Evolutionary conservation across 139 green algal species (phyloP).

Genomic region (Desmodesmus armatus): DNA sequence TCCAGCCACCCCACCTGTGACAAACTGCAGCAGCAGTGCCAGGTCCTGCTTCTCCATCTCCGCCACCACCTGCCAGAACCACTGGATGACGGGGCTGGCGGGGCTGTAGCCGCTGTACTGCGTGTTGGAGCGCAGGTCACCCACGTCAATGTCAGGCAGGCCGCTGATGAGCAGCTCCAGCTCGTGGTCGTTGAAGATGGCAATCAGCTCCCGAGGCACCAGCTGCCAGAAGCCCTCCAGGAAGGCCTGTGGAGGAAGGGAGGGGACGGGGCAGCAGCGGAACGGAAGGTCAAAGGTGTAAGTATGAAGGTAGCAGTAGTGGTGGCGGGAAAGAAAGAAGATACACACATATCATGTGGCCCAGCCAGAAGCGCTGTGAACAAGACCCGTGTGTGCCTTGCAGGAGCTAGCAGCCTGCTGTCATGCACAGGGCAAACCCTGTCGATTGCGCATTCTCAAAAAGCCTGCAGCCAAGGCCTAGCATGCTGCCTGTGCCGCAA

Average conservation of each 20-base stretch:
- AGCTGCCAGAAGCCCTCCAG: constrained; percentile 96
- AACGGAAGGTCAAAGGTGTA: no score
- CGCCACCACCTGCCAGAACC: constrained; percentile 96
- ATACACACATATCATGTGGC: no score
- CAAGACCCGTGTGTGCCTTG: no score
- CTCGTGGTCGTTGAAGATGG: constrained; percentile 97
- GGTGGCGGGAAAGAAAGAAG: no score
- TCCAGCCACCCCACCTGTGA: constrained; percentile 67
- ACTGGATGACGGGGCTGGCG: constrained; percentile 76
- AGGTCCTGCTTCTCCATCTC: constrained; percentile 91
- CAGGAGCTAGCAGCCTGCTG: no score
- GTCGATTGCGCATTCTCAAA: no score
- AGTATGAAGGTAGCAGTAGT: no score
- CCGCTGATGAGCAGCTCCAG: constrained; percentile 98
- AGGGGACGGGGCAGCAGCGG: background rate
- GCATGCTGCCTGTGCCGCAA: no score
- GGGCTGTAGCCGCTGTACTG: constrained; percentile 93
- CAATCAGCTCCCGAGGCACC: constrained; percentile 84
- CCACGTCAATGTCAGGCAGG: constrained; percentile 94
- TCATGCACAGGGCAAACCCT: no score
- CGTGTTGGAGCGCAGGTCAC: constrained; percentile 91
- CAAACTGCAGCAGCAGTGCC: constrained; percentile 93
- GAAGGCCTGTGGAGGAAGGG: constrained; percentile 61
- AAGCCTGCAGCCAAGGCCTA: no score
- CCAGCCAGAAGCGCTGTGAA: no score